A percentile compares a stretch with the other conserved stretches of the same genome.
Evolutionary conservation across 2,329 filamentous ascomycete species (phyloP).

Genomic region (Setomelanomma holmii): DNA sequence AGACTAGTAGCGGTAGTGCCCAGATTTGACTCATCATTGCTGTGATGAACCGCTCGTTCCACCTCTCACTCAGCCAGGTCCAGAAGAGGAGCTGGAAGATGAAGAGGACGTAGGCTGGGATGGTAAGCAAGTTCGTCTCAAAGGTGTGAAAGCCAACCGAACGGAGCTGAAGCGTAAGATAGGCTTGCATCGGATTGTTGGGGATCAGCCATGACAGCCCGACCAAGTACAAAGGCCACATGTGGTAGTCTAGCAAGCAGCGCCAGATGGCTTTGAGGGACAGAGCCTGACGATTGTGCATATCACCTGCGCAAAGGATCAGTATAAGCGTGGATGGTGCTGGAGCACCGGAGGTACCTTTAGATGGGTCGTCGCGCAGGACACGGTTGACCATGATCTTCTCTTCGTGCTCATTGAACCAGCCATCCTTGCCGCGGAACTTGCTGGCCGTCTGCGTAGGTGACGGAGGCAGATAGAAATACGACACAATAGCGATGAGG

Average conservation of each 20-base stretch:
- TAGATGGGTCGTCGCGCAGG: slow-evolving; percentile 64
- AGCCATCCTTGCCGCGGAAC: slow-evolving; percentile 54
- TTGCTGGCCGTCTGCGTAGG: slow-evolving; percentile 37
- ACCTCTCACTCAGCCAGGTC: slow-evolving; percentile 53
- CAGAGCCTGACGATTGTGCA: slow-evolving; percentile 36
- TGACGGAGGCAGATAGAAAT: slow-evolving; percentile 29
- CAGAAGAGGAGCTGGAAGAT: slow-evolving; percentile 46
- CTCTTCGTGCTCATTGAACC: slow-evolving; percentile 70
- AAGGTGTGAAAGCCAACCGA: slow-evolving; percentile 33
- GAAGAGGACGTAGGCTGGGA: slow-evolving; percentile 39
- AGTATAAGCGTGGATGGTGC: not conserved
- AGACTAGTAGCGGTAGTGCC: slow-evolving; percentile 64
- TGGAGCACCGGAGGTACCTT: slow-evolving; percentile 49
- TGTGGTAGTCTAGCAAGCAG: slow-evolving; percentile 28
- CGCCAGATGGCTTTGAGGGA: slow-evolving; percentile 26
- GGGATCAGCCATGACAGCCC: slow-evolving; percentile 30
- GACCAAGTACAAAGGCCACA: slow-evolving; percentile 32
- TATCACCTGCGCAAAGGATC: slow-evolving; percentile 7
- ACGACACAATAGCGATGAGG: slow-evolving; percentile 21
- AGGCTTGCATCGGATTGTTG: slow-evolving; percentile 21
- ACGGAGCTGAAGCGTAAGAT: slow-evolving; percentile 28
- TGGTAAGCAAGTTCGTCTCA: slow-evolving; percentile 66
- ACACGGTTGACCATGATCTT: slow-evolving; percentile 70
- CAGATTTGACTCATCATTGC: slow-evolving; percentile 59
- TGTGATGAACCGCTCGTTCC: slow-evolving; percentile 55